phyloP scores from a whole-genome alignment of 495 filamentous ascomycete species.

The Sordaria brevicollis region DNA sequence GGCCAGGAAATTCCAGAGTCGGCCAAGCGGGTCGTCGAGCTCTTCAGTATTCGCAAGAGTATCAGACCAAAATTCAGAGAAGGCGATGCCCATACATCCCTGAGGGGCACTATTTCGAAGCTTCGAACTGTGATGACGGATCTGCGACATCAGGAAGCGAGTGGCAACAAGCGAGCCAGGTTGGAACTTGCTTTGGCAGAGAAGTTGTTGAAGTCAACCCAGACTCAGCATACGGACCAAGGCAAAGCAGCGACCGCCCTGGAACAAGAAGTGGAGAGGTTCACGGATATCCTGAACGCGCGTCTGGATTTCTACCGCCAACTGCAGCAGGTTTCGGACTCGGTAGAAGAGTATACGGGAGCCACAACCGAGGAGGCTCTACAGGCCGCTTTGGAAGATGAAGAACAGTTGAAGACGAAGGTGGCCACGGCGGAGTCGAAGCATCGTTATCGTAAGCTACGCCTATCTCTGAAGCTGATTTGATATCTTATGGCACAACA shows the following conservation, averaged over 20 bases:
- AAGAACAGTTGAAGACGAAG: conserved; percentile 40
- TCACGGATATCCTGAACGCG: conserved; percentile 67
- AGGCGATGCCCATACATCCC: conserved; percentile 38
- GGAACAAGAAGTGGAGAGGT: conserved; percentile 65
- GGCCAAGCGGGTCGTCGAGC: conserved; percentile 41
- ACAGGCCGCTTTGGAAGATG: conserved; percentile 24
- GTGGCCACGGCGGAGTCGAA: conserved; percentile 56
- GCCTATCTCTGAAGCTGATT: neutral
- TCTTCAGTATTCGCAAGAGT: conserved; percentile 45
- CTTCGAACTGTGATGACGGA: conserved; percentile 52
- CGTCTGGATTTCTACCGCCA: conserved; percentile 83
- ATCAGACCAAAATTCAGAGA: conserved; percentile 45
- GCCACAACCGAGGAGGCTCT: conserved; percentile 26
- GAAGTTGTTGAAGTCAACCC: conserved; percentile 42
- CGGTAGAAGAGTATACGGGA: conserved; percentile 60
- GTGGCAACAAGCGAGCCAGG: conserved; percentile 50
- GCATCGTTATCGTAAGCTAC: conserved; percentile 52
- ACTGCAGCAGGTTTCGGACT: conserved; percentile 80
- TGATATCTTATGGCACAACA: neutral
- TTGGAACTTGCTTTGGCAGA: conserved; percentile 54
- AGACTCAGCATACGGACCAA: conserved; percentile 53
- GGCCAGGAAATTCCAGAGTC: conserved; percentile 56
- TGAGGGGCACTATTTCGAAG: conserved; percentile 59
- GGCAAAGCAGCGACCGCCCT: conserved; percentile 49
- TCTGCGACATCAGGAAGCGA: conserved; percentile 50